phyloP scores from a whole-genome alignment of 805 yeast species.

The Candida jianshihensis region DNA sequence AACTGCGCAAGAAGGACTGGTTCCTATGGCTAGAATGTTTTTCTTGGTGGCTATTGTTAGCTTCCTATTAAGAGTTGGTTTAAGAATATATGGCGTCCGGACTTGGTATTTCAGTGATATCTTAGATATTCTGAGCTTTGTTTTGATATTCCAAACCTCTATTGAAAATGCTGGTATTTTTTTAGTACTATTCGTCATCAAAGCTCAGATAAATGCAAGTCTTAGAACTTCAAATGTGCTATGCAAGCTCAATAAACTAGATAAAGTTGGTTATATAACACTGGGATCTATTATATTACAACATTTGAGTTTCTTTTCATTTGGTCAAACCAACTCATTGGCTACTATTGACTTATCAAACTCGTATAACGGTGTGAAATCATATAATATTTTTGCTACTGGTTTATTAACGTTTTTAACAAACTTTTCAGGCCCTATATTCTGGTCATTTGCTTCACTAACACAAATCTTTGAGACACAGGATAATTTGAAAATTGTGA shows the following conservation, averaged over 20 bases:
- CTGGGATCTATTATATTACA: conserved; percentile 44
- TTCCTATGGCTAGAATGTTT: conserved; percentile 29
- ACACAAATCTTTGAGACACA: conserved; percentile 31
- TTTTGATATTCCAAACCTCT: conserved; percentile 45
- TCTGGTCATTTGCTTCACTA: conserved; percentile 56
- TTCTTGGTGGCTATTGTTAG: conserved; percentile 27
- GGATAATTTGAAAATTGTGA: conserved; percentile 17
- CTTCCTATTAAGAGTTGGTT: conserved; percentile 25
- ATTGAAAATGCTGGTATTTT: conserved; percentile 43
- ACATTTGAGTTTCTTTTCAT: conserved; percentile 72
- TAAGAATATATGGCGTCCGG: conserved; percentile 3
- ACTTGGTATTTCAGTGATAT: conserved; percentile 29
- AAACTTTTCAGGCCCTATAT: conserved; percentile 83
- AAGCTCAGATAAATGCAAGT: conserved; percentile 8
- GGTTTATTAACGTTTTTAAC: conserved; percentile 74
- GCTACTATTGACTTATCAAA: conserved; percentile 88
- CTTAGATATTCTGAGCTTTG: conserved; percentile 29
- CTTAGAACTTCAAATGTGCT: too few species aligned
- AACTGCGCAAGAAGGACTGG: conserved; percentile 24
- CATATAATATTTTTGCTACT: conserved; percentile 62
- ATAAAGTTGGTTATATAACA: conserved; percentile 8
- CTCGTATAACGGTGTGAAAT: conserved; percentile 81
- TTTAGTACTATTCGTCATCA: conserved; percentile 29
- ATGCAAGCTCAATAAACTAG: background rate
- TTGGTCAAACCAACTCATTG: conserved; percentile 88